Percentiles rank a stretch among this genome's conserved stretches.
Conservation (phyloP, 768 basidiomycete genomes). For the Pleurotus sapidus region DNA sequence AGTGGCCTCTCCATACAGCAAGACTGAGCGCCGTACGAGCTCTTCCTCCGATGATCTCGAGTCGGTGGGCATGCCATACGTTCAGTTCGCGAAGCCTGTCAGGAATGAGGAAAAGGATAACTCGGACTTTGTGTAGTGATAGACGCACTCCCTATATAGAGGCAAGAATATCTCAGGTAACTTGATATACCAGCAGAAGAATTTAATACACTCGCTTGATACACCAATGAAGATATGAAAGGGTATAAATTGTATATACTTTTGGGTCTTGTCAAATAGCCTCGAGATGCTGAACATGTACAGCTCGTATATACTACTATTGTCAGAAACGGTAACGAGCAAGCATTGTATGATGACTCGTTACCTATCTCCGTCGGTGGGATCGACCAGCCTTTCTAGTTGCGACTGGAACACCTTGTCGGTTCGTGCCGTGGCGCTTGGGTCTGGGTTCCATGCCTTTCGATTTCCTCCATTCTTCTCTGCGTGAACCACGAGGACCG, state of each 20-base stretch:
- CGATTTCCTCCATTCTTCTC: slow-evolving; percentile 79
- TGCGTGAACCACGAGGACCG: slow-evolving; percentile 70
- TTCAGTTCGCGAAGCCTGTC: slow-evolving; percentile 1
- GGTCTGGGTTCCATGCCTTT: slow-evolving; percentile 66
- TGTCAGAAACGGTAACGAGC: too few species aligned
- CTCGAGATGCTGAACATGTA: too few species aligned
- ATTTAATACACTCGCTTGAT: too few species aligned
- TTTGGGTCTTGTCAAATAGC: not conserved
- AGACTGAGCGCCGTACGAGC: slow-evolving; percentile 11
- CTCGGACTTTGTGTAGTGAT: slow-evolving; percentile 7
- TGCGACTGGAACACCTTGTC: slow-evolving; percentile 60
- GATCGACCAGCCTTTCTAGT: slow-evolving; percentile 69
- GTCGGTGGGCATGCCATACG: slow-evolving; percentile 7
- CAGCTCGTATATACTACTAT: too few species aligned
- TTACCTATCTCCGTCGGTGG: slow-evolving; percentile 60
- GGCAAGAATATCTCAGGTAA: too few species aligned
- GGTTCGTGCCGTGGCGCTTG: slow-evolving; percentile 55
- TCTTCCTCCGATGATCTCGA: slow-evolving; percentile 12
- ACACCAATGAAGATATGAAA: too few species aligned
- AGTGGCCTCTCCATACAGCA: slow-evolving; percentile 18
- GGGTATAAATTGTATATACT: not conserved
- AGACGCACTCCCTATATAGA: not conserved
- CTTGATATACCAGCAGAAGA: too few species aligned
- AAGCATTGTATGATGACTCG: too few species aligned
- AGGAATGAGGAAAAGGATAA: slow-evolving; percentile 6